Base-by-base conservation (phyloP, 768 basidiomycete genomes). In the Epithele typhae region DNA sequence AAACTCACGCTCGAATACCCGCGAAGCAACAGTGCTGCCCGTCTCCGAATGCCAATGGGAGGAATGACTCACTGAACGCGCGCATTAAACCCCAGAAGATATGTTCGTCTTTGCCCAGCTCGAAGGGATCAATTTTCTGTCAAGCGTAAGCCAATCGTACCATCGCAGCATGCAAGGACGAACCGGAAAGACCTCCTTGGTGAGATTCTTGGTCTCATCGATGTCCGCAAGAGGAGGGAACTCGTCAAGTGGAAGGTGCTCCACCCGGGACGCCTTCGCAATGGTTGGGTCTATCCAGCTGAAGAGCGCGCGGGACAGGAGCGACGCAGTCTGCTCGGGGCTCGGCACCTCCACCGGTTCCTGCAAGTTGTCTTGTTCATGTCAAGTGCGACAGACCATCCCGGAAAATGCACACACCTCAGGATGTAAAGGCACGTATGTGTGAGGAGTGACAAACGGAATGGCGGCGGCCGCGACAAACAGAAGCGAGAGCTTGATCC, bases 371-470 rank as follows among this genome's bases (percentile, higher is more conserved):
- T 14, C 8, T 30, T 30, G 27, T 7, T 7, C 14, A 30, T 14
- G 14, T 30, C n/a, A n/a, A 30, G 27, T 14, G 27, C 7, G 8
- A 30, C 27, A 7, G 14, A 14, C 14, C 8, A 14, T 30, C 27
- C 27, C 14, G 8, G 27, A 14, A n/a, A n/a, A n/a, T n/a, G 8
- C 27, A 19, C 54, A 9, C 15, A 68, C 67, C 43, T 52, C 43
- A 7, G n/a, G n/a, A 45, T 75, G 67, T 12, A 66, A 54, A 2
- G 74, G 73, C 1, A 62, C 56, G 48, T 74, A 75, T 35, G 63
- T 57, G 12, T 79, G 66, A 5, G 84, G 84, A 33, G 74, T 66
- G 36, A 77, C 48, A 12, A 83, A 60, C 19, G 84, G 84, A 25
- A 84, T 63, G 10, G 76, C 44, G 2, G 77, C 61, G 6, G 69